Percentiles rank a stretch among this genome's conserved stretches.
Evolutionary conservation across 306 rosid genomes (phyloP).

Genomic region (Lagenaria siceraria): DNA sequence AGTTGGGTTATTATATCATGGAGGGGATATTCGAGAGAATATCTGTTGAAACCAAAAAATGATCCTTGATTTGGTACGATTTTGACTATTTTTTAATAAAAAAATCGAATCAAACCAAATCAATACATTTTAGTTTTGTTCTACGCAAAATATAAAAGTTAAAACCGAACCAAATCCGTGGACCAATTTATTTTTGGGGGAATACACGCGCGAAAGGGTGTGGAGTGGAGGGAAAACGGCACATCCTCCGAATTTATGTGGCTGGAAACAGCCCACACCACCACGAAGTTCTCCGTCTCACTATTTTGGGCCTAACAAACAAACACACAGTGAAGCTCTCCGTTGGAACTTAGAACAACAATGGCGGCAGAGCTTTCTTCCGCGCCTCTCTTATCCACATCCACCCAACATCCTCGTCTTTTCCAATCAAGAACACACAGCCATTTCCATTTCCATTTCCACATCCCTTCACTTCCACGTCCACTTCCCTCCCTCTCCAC

Average conservation of each 20-base stretch:
- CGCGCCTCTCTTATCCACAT: slow-evolving; percentile 59
- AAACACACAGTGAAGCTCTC: not conserved
- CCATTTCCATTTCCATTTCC: slow-evolving; percentile 11
- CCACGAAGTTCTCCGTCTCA: not conserved
- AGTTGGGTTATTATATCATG: too few species aligned
- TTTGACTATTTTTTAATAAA: too few species aligned
- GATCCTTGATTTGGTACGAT: too few species aligned
- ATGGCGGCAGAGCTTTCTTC: slow-evolving; percentile 58
- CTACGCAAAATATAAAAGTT: too few species aligned
- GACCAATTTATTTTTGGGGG: too few species aligned
- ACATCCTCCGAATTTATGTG: not conserved
- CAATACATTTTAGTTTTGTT: too few species aligned
- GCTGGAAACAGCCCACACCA: not conserved
- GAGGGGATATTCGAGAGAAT: too few species aligned
- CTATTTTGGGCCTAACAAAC: not conserved
- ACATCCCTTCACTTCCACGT: not conserved
- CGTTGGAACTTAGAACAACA: not conserved
- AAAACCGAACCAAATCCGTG: too few species aligned
- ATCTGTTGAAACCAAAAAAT: too few species aligned
- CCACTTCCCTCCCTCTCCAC: not conserved
- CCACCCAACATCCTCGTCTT: slow-evolving; percentile 6
- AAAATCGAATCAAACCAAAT: too few species aligned
- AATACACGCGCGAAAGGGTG: too few species aligned
- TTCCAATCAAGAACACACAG: slow-evolving; percentile 10
- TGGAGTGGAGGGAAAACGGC: too few species aligned